Base-by-base conservation (phyloP, 1,284 basidiomycete species). In the Sporisorium exsertum region DNA sequence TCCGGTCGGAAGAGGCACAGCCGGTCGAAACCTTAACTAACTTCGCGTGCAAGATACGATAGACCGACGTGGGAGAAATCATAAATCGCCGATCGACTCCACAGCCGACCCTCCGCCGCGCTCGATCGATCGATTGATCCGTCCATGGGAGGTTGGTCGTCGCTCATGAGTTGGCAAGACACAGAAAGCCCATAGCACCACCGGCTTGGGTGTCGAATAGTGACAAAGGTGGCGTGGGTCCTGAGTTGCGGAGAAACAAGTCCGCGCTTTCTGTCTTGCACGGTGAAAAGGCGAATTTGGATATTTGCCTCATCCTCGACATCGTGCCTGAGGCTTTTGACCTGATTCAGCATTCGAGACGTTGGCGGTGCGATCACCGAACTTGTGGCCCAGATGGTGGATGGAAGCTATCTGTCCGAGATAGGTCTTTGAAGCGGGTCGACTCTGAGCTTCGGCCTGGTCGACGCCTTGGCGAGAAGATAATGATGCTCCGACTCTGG, bases 1-100 rank as follows among this genome's bases (percentile, higher is more conserved):
- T 47, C 46, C 46, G 47, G 26, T 49, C 47, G 47, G 47, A 49
- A 32, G 47, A 49, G 27, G 47, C 18, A 29, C 47, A 29, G 27
- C 47, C 47, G 47, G 26, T 47, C 20, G 13, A 40, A 49, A 49
- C 26, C 47, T 49, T 49, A 49, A 43, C n/a, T 43, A 8, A 32
- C 6, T 32, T n/a, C 26, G 16, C 10, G 18, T 49, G 47, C 47
- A 18, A 18, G 40, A 43, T 43, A 10, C 37, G 37, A n/a, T 40
- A n/a, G n/a, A 10, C 40, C 40, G 40, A 8, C 40, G 4, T 20
- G 40, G 6, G 18, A 20, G 3, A 43, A n/a, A 43, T 2, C 18
- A 6, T 5, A 20, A 40, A 18, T n/a, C 16, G 37, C 37, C 12
- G 37, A 40, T 40, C 37, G 37, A 8, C 3, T 9, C 13, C 16